phyloP scores from a whole-genome alignment of 2,329 filamentous ascomycete species.

The Pseudogymnoascus sp. region DNA sequence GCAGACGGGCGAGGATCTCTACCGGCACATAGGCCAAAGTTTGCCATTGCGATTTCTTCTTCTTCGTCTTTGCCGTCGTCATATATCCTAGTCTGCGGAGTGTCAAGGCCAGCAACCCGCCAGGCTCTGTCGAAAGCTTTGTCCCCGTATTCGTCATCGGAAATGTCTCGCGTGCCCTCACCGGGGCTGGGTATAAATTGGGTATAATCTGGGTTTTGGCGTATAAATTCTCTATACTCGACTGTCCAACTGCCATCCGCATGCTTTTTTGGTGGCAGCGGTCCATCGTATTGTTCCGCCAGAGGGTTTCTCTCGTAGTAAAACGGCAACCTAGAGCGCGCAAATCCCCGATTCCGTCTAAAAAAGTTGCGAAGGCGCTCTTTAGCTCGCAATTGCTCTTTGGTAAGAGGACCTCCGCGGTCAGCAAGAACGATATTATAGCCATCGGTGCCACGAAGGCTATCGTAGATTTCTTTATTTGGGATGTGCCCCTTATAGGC shows the following conservation, averaged over 20 bases:
- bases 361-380: not conserved
- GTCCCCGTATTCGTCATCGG: conserved; percentile 27
- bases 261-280: not conserved
- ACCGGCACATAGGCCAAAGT: not conserved
- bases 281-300: conserved; percentile 11
- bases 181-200: not conserved
- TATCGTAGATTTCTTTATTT: not conserved
- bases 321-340: not conserved
- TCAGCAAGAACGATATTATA: too few relatives aligned
- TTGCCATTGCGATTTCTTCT: not conserved
- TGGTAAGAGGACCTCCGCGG: not conserved
- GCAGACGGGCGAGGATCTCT: not conserved
- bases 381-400: not conserved
- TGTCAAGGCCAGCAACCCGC: not conserved
- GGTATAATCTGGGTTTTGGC: not conserved
- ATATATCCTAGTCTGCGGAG: not conserved
- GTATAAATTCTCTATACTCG: not conserved
- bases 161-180: conserved; percentile 11
- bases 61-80: not conserved
- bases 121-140: not conserved
- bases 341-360: not conserved
- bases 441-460: not conserved
- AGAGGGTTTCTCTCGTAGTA: not conserved
- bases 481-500: not conserved
- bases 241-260: not conserved